Conservation (phyloP, 371 early-diverging fungal genomes). For the Circinella minor region DNA sequence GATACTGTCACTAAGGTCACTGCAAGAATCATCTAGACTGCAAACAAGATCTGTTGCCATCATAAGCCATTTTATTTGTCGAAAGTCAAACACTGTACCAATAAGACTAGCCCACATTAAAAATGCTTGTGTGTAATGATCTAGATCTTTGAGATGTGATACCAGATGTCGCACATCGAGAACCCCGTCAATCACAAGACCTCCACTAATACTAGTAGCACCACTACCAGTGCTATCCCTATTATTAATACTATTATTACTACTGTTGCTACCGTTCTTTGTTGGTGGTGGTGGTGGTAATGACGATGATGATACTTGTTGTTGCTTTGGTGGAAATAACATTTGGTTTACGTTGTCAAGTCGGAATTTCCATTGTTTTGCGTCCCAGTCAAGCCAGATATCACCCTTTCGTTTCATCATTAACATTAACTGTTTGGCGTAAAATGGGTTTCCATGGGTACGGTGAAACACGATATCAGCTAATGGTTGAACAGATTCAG, state of each 20-base stretch:
- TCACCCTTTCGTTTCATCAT: constrained; percentile 48
- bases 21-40: constrained; percentile 18
- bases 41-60: constrained; percentile 26
- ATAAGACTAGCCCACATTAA: constrained; percentile 52
- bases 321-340: constrained; percentile 19
- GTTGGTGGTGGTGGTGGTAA: background rate
- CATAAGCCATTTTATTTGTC: constrained; percentile 45
- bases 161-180: constrained; percentile 43
- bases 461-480: constrained; percentile 37
- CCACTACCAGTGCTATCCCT: background rate
- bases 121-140: constrained; percentile 34
- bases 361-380: constrained; percentile 47
- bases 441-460: constrained; percentile 53
- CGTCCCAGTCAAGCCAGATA: constrained; percentile 53
- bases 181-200: constrained; percentile 15
- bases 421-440: constrained; percentile 42
- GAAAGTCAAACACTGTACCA: constrained; percentile 41
- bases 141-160: constrained; percentile 40
- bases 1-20: constrained; percentile 24
- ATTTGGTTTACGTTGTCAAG: constrained; percentile 36
- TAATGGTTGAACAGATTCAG: constrained; percentile 29
- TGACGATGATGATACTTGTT: background rate
- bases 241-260: constrained; percentile 2
- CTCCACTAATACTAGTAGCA: background rate
- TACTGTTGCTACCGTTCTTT: background rate